Base-by-base conservation (phyloP, 768 basidiomycete genomes). In the Nevesoporus exiguus region DNA sequence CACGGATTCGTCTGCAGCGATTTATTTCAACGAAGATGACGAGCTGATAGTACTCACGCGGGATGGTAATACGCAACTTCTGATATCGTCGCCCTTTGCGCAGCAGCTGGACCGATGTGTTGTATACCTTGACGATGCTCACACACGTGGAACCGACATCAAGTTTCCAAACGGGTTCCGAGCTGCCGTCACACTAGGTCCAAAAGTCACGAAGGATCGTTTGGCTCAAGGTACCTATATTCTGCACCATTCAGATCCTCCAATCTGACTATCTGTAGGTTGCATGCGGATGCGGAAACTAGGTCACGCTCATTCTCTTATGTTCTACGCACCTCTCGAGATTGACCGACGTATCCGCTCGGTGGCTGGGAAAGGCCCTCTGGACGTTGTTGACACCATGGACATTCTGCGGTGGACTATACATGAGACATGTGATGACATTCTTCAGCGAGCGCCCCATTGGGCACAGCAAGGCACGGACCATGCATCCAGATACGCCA, bases 221-320 rank as follows among this genome's bases (percentile, higher is more conserved):
- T 59, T 63, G 25, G 48, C 29, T 31, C 62, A 62, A 19, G 61
- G 61, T 59, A 41, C 9, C 52, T 47, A 22, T 11, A n/a, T 4
- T 7, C 5, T 29, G 9, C 13, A 22, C 7, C 2, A 11, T 22
- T 22, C 14, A 1, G 10, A 11, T 37, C 3, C 17, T 11, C 7
- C n/a, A n/a, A 41, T 42, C 46, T 60, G 4, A 64, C 15, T 11
- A 15, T 24, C n/a, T 9, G 65, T 13, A 80, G 80, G 78, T 5
- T 81, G 80, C 47, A 81, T 81, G 80, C 70, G 80, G 9, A 79
- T 81, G 80, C 71, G 80, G 14, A 73, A 73, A 57, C 71, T 81
- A 0, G 80, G 80, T 13, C 61, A 67, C 13, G 76, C 74, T 0
- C 80, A 81, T 52, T 75, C 79, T 3, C 60, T 80, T 24, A 65